A percentile compares a stretch with the other conserved stretches of the same genome.
Evolutionary conservation across 2,329 filamentous ascomycete genomes (phyloP).

Genomic region (Penicillium sp.): DNA sequence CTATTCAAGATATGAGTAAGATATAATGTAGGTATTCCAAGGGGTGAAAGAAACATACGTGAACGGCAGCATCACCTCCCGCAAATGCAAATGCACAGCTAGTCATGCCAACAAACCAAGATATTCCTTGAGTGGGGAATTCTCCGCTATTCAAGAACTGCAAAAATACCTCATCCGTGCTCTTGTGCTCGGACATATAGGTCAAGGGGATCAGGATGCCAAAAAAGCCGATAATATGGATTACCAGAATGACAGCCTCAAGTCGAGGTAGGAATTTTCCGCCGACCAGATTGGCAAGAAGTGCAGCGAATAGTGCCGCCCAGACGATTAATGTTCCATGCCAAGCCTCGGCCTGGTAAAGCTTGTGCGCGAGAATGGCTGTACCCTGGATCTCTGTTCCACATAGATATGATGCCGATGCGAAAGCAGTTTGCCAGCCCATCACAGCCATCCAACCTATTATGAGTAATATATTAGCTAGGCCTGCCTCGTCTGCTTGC

Average conservation of each 20-base stretch:
- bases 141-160: conserved; percentile 52
- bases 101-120: conserved; percentile 43
- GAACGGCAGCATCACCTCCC: conserved; percentile 43
- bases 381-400: conserved; percentile 42
- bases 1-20: conserved; percentile 13
- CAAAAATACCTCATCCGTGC: conserved; percentile 51
- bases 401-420: conserved; percentile 37
- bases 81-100: conserved; percentile 41
- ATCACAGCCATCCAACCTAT: conserved; percentile 45
- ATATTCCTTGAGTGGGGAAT: conserved; percentile 49
- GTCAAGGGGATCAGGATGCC: conserved; percentile 54
- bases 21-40: too few species aligned
- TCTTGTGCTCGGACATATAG: conserved; percentile 46
- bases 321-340: conserved; percentile 55
- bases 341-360: conserved; percentile 48
- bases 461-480: not conserved
- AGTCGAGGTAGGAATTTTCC: conserved; percentile 49
- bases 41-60: conserved; percentile 38
- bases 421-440: conserved; percentile 49
- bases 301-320: conserved; percentile 42
- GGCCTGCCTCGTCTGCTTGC: not conserved
- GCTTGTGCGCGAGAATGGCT: conserved; percentile 40
- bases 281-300: conserved; percentile 50
- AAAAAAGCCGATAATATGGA: conserved; percentile 58
- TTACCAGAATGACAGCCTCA: conserved; percentile 53